Percentiles rank a stretch among this genome's conserved stretches.
phyloP scores from a whole-genome alignment of 2,329 filamentous ascomycete genomes.

The Exophiala aquamarina region DNA sequence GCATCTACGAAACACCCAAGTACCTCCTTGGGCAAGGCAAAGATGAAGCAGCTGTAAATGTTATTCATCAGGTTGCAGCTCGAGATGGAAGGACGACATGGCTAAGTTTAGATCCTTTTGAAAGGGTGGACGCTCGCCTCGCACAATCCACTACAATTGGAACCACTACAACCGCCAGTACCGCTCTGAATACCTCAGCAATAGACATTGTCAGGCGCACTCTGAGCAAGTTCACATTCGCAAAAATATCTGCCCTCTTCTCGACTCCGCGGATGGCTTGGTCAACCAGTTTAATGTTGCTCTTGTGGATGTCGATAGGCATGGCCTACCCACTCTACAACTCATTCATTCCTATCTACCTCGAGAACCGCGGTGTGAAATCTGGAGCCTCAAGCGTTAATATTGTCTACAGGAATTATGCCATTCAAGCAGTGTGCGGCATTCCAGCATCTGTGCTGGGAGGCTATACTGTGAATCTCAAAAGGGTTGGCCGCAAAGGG shows the following conservation, averaged over 20 bases:
- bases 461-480: conserved; percentile 62
- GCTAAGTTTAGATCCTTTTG: too few relatives aligned
- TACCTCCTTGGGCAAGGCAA: conserved; percentile 75
- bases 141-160: too few relatives aligned
- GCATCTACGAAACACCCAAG: conserved; percentile 82
- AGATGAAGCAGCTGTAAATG: conserved; percentile 75
- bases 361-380: conserved; percentile 60
- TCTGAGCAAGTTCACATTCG: too few relatives aligned
- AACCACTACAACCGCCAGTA: too few relatives aligned
- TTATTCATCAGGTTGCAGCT: conserved; percentile 76
- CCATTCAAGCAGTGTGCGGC: conserved; percentile 64
- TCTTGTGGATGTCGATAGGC: conserved; percentile 70
- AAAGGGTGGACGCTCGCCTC: too few relatives aligned
- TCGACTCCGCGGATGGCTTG: conserved; percentile 59
- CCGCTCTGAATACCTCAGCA: too few relatives aligned
- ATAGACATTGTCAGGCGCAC: too few relatives aligned
- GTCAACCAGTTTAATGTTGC: conserved; percentile 58
- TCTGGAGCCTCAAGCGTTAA: conserved; percentile 69
- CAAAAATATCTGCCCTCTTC: conserved; percentile 73
- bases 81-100: too few relatives aligned
- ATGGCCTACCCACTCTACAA: conserved; percentile 76
- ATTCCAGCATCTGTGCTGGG: conserved; percentile 71
- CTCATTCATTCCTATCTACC: conserved; percentile 57
- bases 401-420: conserved; percentile 72
- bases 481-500: conserved; percentile 67